Base-by-base conservation (phyloP, 73 alveolate genomes). In the Paramecium caudatum region DNA sequence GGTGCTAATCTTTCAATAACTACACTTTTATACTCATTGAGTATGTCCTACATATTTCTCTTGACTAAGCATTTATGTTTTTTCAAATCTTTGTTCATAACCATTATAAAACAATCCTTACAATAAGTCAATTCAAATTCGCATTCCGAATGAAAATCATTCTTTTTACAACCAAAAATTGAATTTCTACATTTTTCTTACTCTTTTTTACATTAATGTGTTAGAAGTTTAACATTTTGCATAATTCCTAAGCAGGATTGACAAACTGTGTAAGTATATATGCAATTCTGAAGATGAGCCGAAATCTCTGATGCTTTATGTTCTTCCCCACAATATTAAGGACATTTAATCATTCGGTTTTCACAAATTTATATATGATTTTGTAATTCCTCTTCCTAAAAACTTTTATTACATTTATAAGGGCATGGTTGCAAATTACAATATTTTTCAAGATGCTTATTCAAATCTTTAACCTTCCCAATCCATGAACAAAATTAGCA, bases 291-390 rank as follows among this genome's bases (percentile, higher is more conserved):
- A 15, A 74, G 62, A 74, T 74, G 88, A 12, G 7, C 0, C 17
- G 32, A 19, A 3, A 74, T 8, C 21, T 41, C 5, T 9, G 36
- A 27, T 0, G 88, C 88, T 23, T 74, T 27, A 15, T 39, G 19
- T 37, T 74, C 68, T 74, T 74, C 62, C 16, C 88, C 88, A 74
- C 88, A 74, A 41, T 15, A 74, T 45, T 41, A 43, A 5, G 88
- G 88, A 74, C 88, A 74, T 19, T 74, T 41, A 17, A 74, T 74
- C 8, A 74, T 74, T 41, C 88, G 36, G 9, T 74, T 0, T 41
- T 74, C 3, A 23, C 88, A 74, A 41, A 43, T 41, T 36, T 45
- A 63, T 74, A 19, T 9, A 74, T 74, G 88, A 10, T 36, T 1
- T 39, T 74, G 43, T 5, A 74, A 17, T 19, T 74, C 88, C 43